These are phyloP conservation scores for Medicago arabica DNA, from an alignment of 306 rosid species.

Conservation along the genomic window DNA sequence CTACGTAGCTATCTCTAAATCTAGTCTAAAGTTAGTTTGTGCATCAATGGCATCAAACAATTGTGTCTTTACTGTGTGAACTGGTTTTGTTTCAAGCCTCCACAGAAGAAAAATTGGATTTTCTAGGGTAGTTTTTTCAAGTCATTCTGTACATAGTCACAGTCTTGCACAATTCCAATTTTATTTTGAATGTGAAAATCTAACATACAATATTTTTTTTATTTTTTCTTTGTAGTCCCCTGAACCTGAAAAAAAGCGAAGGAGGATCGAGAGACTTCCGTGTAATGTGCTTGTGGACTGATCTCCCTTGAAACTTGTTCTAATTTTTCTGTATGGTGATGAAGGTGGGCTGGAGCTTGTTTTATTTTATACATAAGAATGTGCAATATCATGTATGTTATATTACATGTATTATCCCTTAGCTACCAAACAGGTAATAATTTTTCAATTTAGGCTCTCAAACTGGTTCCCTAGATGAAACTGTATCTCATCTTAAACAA, in stretches of 20 bases:
- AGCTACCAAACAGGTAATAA: slow-evolving; percentile 28
- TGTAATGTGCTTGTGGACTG: slow-evolving; percentile 72
- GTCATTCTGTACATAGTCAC: neutral
- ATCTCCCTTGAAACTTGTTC: slow-evolving; percentile 34
- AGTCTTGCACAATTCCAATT: slow-evolving; percentile 4
- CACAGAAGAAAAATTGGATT: neutral
- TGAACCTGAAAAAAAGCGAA: slow-evolving; percentile 64
- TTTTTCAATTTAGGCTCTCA: slow-evolving; percentile 30
- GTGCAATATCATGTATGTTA: slow-evolving; percentile 34
- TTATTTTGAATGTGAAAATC: slow-evolving; percentile 6
- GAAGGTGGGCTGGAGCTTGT: slow-evolving; percentile 21
- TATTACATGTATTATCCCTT: slow-evolving; percentile 27
- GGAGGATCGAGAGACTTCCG: slow-evolving; percentile 58
- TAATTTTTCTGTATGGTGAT: slow-evolving; percentile 15
- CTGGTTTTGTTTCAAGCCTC: slow-evolving; percentile 18
- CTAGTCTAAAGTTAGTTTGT: slow-evolving; percentile 4
- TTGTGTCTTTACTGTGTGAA: neutral
- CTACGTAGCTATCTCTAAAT: neutral
- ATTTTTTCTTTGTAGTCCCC: slow-evolving; percentile 51
- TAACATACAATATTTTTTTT: neutral
- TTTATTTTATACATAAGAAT: slow-evolving; percentile 32
- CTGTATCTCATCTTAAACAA: slow-evolving; percentile 12
- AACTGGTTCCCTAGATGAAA: slow-evolving; percentile 41
- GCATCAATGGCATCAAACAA: slow-evolving; percentile 12
- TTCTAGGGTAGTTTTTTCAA: slow-evolving; percentile 16